phyloP scores from a whole-genome alignment of 192 early-diverging fungal species.

The Coemansia biformis region DNA sequence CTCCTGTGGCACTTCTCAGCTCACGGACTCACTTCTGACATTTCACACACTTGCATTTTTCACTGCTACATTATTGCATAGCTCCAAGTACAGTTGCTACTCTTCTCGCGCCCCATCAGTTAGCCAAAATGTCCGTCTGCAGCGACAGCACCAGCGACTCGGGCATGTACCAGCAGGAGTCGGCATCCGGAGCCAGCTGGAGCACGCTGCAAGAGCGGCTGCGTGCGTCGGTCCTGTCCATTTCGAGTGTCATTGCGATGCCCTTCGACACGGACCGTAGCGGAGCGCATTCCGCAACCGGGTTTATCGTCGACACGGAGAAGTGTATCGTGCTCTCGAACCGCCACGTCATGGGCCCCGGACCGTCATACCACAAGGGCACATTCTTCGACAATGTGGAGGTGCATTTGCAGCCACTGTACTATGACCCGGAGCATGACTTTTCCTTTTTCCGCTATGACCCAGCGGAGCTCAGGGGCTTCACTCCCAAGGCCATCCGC shows the following conservation, averaged over 20 bases:
- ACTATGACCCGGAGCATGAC: slow-evolving; percentile 75
- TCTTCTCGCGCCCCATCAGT: too few relatives aligned
- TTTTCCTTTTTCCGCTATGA: slow-evolving; percentile 77
- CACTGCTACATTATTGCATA: too few relatives aligned
- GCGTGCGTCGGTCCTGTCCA: slow-evolving; percentile 12
- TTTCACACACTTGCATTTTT: too few relatives aligned
- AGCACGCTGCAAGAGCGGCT: slow-evolving; percentile 19
- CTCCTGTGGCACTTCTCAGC: too few relatives aligned
- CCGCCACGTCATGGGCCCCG: slow-evolving; percentile 64
- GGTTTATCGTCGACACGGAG: slow-evolving; percentile 67
- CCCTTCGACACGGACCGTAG: slow-evolving; percentile 5
- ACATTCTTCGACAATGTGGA: slow-evolving; percentile 64
- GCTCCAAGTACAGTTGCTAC: too few relatives aligned
- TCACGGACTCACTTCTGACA: too few relatives aligned
- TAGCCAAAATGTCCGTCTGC: too few relatives aligned
- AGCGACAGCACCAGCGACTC: background rate
- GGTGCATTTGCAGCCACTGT: slow-evolving; percentile 59
- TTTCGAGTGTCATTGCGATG: background rate
- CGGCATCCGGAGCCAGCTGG: slow-evolving; percentile 1
- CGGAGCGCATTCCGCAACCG: slow-evolving; percentile 47
- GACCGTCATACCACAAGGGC: slow-evolving; percentile 62
- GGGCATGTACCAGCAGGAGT: background rate
- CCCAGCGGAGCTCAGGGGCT: slow-evolving; percentile 52
- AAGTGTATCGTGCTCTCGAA: slow-evolving; percentile 66
- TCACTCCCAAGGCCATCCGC: slow-evolving; percentile 29